phyloP scores from a whole-genome alignment of 352 stramenopile species.

The Pythium grandisporangium region DNA sequence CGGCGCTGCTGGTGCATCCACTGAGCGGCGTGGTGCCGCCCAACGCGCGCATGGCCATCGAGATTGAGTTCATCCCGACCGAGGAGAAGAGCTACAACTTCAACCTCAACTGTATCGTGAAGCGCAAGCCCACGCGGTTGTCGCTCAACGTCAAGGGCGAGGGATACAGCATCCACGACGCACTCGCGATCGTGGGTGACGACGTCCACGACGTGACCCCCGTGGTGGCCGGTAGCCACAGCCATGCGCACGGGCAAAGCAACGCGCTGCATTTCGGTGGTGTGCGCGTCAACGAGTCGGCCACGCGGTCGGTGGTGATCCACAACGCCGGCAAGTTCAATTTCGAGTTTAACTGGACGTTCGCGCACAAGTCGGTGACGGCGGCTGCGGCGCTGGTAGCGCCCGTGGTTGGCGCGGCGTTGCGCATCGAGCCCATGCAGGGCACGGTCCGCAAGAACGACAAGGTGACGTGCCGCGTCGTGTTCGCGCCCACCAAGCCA shows the following conservation, averaged over 20 bases:
- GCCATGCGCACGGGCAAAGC: too few species aligned
- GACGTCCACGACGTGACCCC: constrained; percentile 24
- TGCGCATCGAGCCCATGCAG: constrained; percentile 60
- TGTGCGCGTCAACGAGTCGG: constrained; percentile 80
- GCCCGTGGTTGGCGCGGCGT: constrained; percentile 20
- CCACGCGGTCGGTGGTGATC: constrained; percentile 61
- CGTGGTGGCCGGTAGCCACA: constrained; percentile 14
- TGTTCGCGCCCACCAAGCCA: constrained; percentile 74
- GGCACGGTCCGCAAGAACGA: constrained; percentile 88
- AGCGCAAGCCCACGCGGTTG: constrained; percentile 87
- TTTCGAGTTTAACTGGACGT: constrained; percentile 89
- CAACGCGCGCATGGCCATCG: constrained; percentile 69
- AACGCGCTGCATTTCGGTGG: constrained; percentile 83
- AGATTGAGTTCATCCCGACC: constrained; percentile 86
- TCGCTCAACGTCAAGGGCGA: constrained; percentile 94
- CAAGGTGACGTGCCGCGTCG: constrained; percentile 55
- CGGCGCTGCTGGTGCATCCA: constrained; percentile 77
- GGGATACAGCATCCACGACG: constrained; percentile 89
- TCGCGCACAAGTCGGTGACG: neutral
- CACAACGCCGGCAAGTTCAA: constrained; percentile 93
- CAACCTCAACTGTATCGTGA: constrained; percentile 88
- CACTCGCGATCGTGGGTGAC: constrained; percentile 30
- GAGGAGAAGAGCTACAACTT: constrained; percentile 92
- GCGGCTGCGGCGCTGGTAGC: neutral
- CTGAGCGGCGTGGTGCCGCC: constrained; percentile 87